phyloP scores from a whole-genome alignment of 768 basidiomycete genomes.

The Cystoderma amianthinum region DNA sequence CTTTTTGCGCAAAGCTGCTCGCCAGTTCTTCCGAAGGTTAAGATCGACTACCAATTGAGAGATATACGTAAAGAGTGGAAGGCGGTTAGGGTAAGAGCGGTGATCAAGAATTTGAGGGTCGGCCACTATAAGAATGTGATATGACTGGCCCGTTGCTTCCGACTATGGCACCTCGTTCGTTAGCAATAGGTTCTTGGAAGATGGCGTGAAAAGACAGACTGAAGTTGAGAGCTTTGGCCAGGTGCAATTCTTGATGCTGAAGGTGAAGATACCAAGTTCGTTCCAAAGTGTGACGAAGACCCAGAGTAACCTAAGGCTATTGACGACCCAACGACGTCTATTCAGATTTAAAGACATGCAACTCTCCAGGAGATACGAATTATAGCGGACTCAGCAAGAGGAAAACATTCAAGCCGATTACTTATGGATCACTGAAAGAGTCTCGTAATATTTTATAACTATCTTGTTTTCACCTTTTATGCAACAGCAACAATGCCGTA shows the following conservation, averaged over 20 bases:
- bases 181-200: background rate
- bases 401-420: too few relatives aligned
- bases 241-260: constrained; percentile 36
- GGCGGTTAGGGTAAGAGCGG: constrained; percentile 62
- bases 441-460: too few relatives aligned
- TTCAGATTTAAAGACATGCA: too few relatives aligned
- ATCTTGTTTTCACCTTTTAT: too few relatives aligned
- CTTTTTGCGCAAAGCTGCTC: constrained; percentile 44
- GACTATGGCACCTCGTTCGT: background rate
- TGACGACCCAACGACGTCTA: too few relatives aligned
- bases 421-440: too few relatives aligned
- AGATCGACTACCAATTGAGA: constrained; percentile 68
- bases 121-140: constrained; percentile 73
- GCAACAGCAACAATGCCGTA: too few relatives aligned
- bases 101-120: constrained; percentile 85
- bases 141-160: constrained; percentile 13
- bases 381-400: too few relatives aligned
- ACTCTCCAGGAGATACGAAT: too few relatives aligned
- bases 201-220: constrained; percentile 12
- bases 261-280: constrained; percentile 55
- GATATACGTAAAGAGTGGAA: constrained; percentile 45
- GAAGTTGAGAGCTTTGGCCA: constrained; percentile 45
- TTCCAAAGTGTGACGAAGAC: constrained; percentile 59
- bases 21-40: constrained; percentile 84
- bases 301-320: constrained; percentile 52